Base-by-base conservation (phyloP, 257 asterid species). In the Anisodus acutangulus region DNA sequence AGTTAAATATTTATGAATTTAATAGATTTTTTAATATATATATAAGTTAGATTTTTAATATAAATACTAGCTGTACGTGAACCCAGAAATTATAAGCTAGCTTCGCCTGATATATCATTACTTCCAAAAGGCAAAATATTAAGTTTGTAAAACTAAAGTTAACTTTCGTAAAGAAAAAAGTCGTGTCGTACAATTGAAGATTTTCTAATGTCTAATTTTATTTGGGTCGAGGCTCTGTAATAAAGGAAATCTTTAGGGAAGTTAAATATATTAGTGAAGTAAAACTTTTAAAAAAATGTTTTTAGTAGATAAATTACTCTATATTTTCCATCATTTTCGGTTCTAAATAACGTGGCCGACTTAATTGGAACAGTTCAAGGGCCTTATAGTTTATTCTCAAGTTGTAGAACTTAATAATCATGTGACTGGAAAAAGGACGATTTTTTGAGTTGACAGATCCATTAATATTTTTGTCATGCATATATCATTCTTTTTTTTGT, bases 271-370 rank as follows among this genome's bases (percentile, higher is more conserved):
- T 59, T 6, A 59, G 66, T 59, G 0, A 17, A 6, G 35, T 59
- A 59, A 59, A 41, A 3, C 5, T 5, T 41, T 41, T 3, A 5
- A 41, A 41, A 41, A 64, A 2, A 5, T 0, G 31, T n/a, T 9
- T 9, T 47, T 49, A 2, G 19, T 74, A 19, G 60, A 19, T 47
- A 47, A 74, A 49, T 1, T 22, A 49, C 45, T 51, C 45, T 22
- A 22, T 49, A 26, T 10, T 51, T 76, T 49, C 51, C 81, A 76
- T 49, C 22, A 6, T 51, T 76, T 76, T 76, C 63, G 45, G 63
- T 76, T 76, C 8, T 76, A 76, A 76, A 76, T 76, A 22, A 51
- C 8, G 62, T 51, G 12, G 81, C 81, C 81, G 63, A 76, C 63
- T 22, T 22, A 22, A 22, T 22, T 76, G 7, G 81, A 76, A 51